A percentile compares a stretch with the other conserved stretches of the same genome.
Conservation (phyloP, 805 yeast genomes). For the Metschnikowia continentalis region DNA sequence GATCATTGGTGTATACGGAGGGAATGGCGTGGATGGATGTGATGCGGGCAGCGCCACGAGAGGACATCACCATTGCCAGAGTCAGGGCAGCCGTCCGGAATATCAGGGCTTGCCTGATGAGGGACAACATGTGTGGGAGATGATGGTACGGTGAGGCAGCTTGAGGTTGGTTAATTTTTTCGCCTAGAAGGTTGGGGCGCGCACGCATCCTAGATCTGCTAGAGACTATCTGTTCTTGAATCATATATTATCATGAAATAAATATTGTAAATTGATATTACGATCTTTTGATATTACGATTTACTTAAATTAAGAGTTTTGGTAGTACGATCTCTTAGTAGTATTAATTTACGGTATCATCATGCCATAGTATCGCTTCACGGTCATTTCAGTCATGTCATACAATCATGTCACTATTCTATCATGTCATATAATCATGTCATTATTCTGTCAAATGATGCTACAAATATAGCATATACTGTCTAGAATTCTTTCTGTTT, state of each 20-base stretch:
- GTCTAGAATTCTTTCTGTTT: neutral
- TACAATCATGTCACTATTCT: too few species aligned
- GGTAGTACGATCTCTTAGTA: too few species aligned
- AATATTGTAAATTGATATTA: too few species aligned
- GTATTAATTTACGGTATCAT: too few species aligned
- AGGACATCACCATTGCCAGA: constrained; percentile 6
- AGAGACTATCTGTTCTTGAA: too few species aligned
- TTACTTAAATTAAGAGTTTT: too few species aligned
- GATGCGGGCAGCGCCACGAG: constrained; percentile 39
- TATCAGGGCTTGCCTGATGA: constrained; percentile 8
- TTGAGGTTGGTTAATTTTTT: neutral
- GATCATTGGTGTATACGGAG: constrained; percentile 41
- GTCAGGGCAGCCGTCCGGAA: constrained; percentile 2
- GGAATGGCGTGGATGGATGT: constrained; percentile 52
- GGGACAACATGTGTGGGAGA: constrained; percentile 6
- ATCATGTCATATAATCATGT: too few species aligned
- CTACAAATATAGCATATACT: neutral
- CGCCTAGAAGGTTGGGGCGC: constrained; percentile 1
- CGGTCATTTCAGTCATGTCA: too few species aligned
- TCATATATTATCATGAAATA: too few species aligned
- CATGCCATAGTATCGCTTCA: too few species aligned
- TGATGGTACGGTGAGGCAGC: neutral
- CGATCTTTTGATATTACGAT: too few species aligned
- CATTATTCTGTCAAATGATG: too few species aligned
- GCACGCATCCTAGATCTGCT: constrained; percentile 2